Conservation (phyloP, 495 filamentous ascomycete species). For the Corynascus novoguineensis region DNA sequence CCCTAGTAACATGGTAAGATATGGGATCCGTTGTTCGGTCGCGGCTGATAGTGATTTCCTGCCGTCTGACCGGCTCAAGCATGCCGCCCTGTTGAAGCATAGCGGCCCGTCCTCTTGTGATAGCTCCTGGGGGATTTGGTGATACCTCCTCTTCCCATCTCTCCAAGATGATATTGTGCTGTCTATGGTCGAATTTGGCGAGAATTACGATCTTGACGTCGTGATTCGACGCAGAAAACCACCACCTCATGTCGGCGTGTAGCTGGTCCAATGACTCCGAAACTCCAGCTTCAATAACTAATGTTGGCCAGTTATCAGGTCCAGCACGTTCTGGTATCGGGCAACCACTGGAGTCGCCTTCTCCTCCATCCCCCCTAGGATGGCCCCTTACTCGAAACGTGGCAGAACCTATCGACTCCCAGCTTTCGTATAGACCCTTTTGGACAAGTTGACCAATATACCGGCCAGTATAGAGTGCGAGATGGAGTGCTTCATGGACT, state of each 20-base stretch:
- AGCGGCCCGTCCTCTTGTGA: neutral
- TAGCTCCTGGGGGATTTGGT: slow-evolving; percentile 10
- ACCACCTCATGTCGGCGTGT: slow-evolving; percentile 26
- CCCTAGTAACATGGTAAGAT: slow-evolving; percentile 23
- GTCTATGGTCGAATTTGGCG: slow-evolving; percentile 17
- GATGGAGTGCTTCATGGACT: slow-evolving; percentile 23
- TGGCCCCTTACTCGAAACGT: slow-evolving; percentile 15
- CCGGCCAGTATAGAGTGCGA: slow-evolving; percentile 1
- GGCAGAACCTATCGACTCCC: slow-evolving; percentile 7
- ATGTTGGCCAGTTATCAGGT: slow-evolving; percentile 25
- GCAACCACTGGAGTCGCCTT: slow-evolving; percentile 22
- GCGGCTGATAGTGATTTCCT: neutral
- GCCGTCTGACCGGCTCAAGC: too few species aligned
- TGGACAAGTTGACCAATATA: slow-evolving; percentile 11
- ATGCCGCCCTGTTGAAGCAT: neutral
- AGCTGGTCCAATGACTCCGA: slow-evolving; percentile 25
- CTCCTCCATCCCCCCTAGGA: slow-evolving; percentile 17
- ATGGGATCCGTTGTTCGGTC: slow-evolving; percentile 4
- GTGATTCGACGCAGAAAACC: slow-evolving; percentile 30
- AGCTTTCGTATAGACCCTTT: neutral
- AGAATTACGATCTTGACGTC: slow-evolving; percentile 29
- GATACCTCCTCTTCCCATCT: neutral
- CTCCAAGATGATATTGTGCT: slow-evolving; percentile 16
- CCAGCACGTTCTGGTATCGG: slow-evolving; percentile 17
- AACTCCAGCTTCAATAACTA: slow-evolving; percentile 32